Conservation (phyloP, 208 protist species). For the Acanthamoeba divionensis region DNA sequence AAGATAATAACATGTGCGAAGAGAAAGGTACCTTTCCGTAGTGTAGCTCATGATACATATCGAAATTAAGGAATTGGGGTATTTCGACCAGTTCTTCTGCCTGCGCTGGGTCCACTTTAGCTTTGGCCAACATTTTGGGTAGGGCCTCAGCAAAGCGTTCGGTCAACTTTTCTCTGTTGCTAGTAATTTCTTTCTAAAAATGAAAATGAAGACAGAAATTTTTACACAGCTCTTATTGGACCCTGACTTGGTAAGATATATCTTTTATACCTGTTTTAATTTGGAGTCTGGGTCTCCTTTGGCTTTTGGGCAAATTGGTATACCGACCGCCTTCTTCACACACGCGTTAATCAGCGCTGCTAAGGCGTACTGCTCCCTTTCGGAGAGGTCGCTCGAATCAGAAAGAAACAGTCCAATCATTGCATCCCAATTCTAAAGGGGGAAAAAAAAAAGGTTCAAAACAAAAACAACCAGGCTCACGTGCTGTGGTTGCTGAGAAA, state of each 20-base stretch:
- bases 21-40: slow-evolving; percentile 5
- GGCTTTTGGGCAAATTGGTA: slow-evolving; percentile 39
- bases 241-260: no score
- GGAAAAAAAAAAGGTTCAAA: no score
- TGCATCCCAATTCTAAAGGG: no score
- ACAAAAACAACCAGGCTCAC: no score
- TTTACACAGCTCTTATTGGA: no score
- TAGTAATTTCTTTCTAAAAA: neutral
- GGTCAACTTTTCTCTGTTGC: neutral
- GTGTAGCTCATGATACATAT: neutral
- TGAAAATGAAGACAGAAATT: no score
- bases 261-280: neutral
- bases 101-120: neutral
- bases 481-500: no score
- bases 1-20: no score
- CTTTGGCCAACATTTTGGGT: slow-evolving; percentile 2
- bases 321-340: slow-evolving; percentile 36
- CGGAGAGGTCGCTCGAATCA: neutral
- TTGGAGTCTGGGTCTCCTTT: neutral
- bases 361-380: neutral
- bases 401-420: neutral
- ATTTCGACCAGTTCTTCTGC: slow-evolving; percentile 30
- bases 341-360: slow-evolving; percentile 38
- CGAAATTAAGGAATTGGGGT: slow-evolving; percentile 37
- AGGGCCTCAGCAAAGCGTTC: slow-evolving; percentile 18